A percentile compares a stretch with the other conserved stretches of the same genome.
phyloP scores from a whole-genome alignment of 2,329 filamentous ascomycete genomes.

The Pyricularia sp. region DNA sequence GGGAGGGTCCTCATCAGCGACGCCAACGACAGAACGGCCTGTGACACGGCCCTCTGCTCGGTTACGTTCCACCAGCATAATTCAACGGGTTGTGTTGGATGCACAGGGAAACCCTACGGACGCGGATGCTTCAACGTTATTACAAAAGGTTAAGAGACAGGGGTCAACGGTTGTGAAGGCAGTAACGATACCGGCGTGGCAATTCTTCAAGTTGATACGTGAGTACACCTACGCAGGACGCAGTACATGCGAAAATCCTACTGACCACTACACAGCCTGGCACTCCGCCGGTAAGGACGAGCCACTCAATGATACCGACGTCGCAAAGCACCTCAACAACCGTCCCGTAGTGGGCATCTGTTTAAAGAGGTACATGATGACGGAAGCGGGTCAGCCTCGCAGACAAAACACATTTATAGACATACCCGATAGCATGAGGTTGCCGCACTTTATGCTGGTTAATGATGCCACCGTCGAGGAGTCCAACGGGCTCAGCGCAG shows the following conservation, averaged over 20 bases:
- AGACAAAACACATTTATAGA: slow-evolving; percentile 76
- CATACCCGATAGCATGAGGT: slow-evolving; percentile 66
- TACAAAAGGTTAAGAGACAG: slow-evolving; percentile 30
- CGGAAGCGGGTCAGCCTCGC: slow-evolving; percentile 51
- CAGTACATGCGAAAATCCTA: background rate
- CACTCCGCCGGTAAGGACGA: slow-evolving; percentile 49
- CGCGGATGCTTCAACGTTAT: slow-evolving; percentile 25
- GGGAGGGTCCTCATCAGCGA: slow-evolving; percentile 10
- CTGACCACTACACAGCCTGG: slow-evolving; percentile 49
- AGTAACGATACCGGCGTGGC: slow-evolving; percentile 91
- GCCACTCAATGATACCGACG: slow-evolving; percentile 57
- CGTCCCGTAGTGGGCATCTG: slow-evolving; percentile 85
- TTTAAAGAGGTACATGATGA: slow-evolving; percentile 77
- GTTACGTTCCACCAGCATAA: slow-evolving; percentile 44
- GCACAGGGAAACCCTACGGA: slow-evolving; percentile 32
- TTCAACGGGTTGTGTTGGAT: slow-evolving; percentile 44
- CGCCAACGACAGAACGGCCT: slow-evolving; percentile 5
- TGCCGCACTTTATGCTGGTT: slow-evolving; percentile 77
- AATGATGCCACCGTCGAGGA: slow-evolving; percentile 55
- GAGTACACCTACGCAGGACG: slow-evolving; percentile 22
- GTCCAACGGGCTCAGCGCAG: slow-evolving; percentile 57
- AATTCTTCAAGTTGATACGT: slow-evolving; percentile 91
- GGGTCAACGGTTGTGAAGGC: slow-evolving; percentile 54
- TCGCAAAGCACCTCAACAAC: slow-evolving; percentile 77
- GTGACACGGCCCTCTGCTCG: slow-evolving; percentile 24